phyloP scores from a whole-genome alignment of 441 rosid species.

The Flueggea neowawraea region DNA sequence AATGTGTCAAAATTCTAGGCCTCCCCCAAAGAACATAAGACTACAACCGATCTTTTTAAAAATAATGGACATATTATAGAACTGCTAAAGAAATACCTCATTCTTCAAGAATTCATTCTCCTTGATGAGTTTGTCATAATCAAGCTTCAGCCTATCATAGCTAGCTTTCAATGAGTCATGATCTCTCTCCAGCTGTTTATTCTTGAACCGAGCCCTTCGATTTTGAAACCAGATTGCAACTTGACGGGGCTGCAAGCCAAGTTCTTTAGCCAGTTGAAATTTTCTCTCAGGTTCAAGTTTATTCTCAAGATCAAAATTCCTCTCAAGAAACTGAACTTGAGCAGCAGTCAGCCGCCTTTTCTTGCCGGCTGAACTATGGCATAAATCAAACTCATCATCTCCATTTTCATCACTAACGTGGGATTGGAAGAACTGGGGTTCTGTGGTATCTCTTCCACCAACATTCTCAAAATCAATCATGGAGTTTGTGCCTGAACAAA shows the following conservation, averaged over 20 bases:
- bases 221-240: slow-evolving; percentile 67
- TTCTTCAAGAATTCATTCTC: slow-evolving; percentile 42
- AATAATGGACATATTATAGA: no score
- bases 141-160: slow-evolving; percentile 53
- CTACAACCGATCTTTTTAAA: no score
- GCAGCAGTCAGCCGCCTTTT: slow-evolving; percentile 42
- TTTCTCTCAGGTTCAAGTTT: slow-evolving; percentile 59
- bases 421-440: background rate
- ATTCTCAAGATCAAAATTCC: slow-evolving; percentile 48
- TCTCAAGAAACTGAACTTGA: slow-evolving; percentile 53
- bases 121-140: slow-evolving; percentile 40
- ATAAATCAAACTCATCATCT: slow-evolving; percentile 20
- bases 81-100: slow-evolving; percentile 31
- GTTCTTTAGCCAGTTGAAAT: slow-evolving; percentile 41
- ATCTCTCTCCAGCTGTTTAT: slow-evolving; percentile 54
- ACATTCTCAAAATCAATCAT: background rate
- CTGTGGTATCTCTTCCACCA: background rate
- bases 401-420: slow-evolving; percentile 10
- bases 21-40: no score
- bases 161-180: slow-evolving; percentile 42
- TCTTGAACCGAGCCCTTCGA: slow-evolving; percentile 55
- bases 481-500: background rate
- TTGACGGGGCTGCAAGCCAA: slow-evolving; percentile 57
- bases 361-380: slow-evolving; percentile 23
- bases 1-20: no score